Evolutionary conservation across 192 early-diverging fungal genomes (phyloP), one percentile per base, ranked within the genome.

Genomic region (Podila epigama): DNA sequence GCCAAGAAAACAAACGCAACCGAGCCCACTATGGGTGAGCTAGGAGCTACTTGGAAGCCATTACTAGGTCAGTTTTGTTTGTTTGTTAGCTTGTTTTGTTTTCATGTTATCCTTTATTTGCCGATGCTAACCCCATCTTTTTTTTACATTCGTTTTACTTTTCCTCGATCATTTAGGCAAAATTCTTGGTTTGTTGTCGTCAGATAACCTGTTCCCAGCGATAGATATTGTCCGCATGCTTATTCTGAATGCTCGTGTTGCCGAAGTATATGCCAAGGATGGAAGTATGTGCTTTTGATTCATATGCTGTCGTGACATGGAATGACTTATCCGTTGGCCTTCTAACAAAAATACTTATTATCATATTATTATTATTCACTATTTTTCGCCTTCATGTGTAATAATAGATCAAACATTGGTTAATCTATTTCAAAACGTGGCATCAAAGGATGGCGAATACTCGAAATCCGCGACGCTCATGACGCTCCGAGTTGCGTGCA

Each of bases 401-500:
- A n/a, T n/a, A n/a, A n/a, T 32, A 54, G 52, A 77, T 20, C 33
- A 54, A 27, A 77, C 73, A 7, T 29, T 77, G 4, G 57, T 68
- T 55, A 63, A 64, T 15, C 33, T 80, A 36, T 65, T 61, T 37
- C 64, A 68, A 12, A 66, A 54, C 22, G 67, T 63, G 13, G 66
- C 67, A 1, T 51, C 36, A 15, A 39, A 68, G 6, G 62, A 41
- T 4, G 60, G 60, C n/a, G 68, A 79, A 9, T 44, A 81, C 2
- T 71, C 86, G 12, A 89, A 89, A 67, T 63, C 88, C 1, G 73
- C 86, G 12, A 69, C 79, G 2, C 50, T 90, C 3, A 90, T 90
- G 86, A 79, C 82, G 4, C 81, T 91, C n/a, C 84, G 89, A 3
- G 44, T 93, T 56, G 87, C 87, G 52, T 89, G 88, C 77, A 92